Evolutionary conservation across 2,329 filamentous ascomycete genomes (phyloP), one percentile per base, ranked within the genome.

Genomic region (Zymoseptoria passerinii): DNA sequence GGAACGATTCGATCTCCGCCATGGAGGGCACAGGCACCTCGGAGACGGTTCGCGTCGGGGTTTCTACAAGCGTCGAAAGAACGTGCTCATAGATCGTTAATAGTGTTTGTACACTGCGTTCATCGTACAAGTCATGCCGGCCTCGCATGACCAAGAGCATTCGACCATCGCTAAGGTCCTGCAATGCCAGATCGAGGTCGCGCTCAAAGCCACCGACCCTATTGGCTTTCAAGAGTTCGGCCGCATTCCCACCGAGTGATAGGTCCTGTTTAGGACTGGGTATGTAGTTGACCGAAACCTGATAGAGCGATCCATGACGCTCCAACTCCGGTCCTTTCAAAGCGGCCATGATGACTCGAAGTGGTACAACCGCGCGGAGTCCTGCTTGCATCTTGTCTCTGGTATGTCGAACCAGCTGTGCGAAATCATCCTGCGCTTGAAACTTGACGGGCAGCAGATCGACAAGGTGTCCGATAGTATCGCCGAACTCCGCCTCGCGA

Each of bases 321-420:
- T 52, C 18, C 18, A 44, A n/a, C 35, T 40, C 35, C 35, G 35
- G 35, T 40, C 35, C 35, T 16, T 16, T 8, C 52, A 56, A 19
- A 56, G 54, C 54, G n/a, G 54, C 49, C 54, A 56, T 52, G 29
- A 56, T 56, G 48, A 48, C 9, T 56, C 44, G 49, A 52, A 7
- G 16, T 8, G 54, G 54, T 44, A 56, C 3, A 48, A 19, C 40
- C 16, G 54, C n/a, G 28, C 28, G 27, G 1, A 56, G 54, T 27
- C 54, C 54, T 56, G 54, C 54, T 56, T 56, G 48, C 49, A 56
- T 35, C 49, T 56, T 56, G 49, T 56, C 54, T 28, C 49, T 50
- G 18, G 54, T 52, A 52, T 56, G 54, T 52, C 49, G 54, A 48
- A 56, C 29, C 54, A 52, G 48, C 49, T 56, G 54, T 56, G 48